Evolutionary conservation across 306 rosid species (phyloP), one percentile per base, ranked within the genome.

Genomic region (Astragalus membranaceus): DNA sequence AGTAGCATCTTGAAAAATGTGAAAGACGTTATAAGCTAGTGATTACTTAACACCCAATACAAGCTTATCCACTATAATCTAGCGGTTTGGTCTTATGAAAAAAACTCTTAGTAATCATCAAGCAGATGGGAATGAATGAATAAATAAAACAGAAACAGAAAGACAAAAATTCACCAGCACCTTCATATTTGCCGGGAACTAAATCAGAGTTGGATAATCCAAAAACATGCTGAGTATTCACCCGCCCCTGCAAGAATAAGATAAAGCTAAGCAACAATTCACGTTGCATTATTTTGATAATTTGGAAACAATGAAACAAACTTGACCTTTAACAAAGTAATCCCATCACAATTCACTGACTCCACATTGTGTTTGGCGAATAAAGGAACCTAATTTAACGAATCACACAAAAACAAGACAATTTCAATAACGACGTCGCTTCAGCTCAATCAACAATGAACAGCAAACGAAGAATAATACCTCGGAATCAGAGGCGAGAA

Each of bases 181-280:
- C 98, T 94, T 94, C 97, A 69, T 94, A 94, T 83, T 88, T 87
- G 36, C 98, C 96, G 1, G 98, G 96, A 76, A 88, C 88, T 80
- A 94, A 86, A 77, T 94, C 97, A 0, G 96, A 90, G 86, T 90
- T 90, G 43, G 94, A 94, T 77, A 94, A 80, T 29, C 92, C 89
- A 54, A 94, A 88, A 73, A 94, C 96, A 39, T 94, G 87, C 79
- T 77, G 85, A 10, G 96, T 85, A 76, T 81, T 94, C 69, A 88
- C 96, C 7, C 97, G 77, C 11, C 98, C 97, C 98, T 79, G 23
- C 43, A 73, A 53, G 16, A 11, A 12, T 3, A 49, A 23, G 6
- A 65, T 23, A 23, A 57, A 29, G 30, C 57, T 56, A 29, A 37
- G 53, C 37, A 2, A 32, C 6, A 43, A 32, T 32, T 48, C 41